Evolutionary conservation across 192 early-diverging fungal genomes (phyloP).

Genomic region (Jimgerdemannia flammicorona): DNA sequence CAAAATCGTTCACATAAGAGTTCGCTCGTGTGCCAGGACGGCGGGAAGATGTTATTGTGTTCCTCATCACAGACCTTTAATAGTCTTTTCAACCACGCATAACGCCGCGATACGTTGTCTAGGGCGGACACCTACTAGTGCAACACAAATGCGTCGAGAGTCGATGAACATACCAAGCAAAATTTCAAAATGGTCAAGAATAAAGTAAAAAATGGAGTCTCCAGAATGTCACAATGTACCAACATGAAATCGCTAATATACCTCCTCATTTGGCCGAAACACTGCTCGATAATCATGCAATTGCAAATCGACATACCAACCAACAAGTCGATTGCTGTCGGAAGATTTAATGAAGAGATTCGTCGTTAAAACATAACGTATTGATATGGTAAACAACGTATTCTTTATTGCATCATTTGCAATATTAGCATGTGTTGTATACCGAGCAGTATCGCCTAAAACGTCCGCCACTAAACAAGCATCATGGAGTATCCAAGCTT

Average conservation of each 20-base stretch:
- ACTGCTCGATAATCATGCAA: constrained; percentile 79
- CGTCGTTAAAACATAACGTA: too few species aligned
- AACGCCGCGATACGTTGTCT: constrained; percentile 81
- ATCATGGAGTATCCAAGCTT: constrained; percentile 54
- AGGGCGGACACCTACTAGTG: constrained; percentile 51
- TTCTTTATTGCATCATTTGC: too few species aligned
- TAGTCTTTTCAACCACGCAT: constrained; percentile 90
- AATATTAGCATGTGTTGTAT: constrained; percentile 5
- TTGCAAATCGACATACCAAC: constrained; percentile 81
- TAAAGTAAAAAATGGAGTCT: background rate
- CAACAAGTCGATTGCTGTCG: constrained; percentile 51
- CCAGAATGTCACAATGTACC: background rate
- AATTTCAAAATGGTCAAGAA: background rate
- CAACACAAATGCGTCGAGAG: background rate
- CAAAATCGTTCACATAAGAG: constrained; percentile 74
- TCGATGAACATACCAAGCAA: background rate
- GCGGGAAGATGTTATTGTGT: constrained; percentile 79
- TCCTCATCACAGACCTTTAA: constrained; percentile 89
- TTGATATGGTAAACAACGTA: too few species aligned
- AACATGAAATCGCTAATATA: constrained; percentile 16
- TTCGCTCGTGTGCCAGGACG: constrained; percentile 72
- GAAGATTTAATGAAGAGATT: too few species aligned
- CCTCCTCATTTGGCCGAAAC: constrained; percentile 71
- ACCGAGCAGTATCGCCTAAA: constrained; percentile 61
- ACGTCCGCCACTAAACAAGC: constrained; percentile 78